phyloP scores from a whole-genome alignment of 164 flowering plant species.

The Macadamia integrifolia region DNA sequence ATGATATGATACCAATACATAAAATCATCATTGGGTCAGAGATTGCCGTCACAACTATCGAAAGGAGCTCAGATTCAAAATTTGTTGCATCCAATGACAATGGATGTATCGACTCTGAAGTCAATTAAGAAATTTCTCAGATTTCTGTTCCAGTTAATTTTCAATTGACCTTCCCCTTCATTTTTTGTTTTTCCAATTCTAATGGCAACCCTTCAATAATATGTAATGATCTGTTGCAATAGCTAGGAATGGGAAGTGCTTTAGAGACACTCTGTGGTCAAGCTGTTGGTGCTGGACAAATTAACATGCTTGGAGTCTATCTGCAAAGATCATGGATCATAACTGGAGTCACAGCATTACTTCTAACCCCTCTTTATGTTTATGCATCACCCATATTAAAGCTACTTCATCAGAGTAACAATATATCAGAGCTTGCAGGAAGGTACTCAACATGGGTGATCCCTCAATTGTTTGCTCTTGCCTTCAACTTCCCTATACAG shows the following conservation, averaged over 20 bases:
- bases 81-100: too few relatives aligned
- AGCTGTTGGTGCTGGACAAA: slow-evolving; percentile 50
- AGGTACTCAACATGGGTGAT: slow-evolving; percentile 34
- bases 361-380: slow-evolving; percentile 37
- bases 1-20: too few relatives aligned
- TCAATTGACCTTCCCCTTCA: not conserved
- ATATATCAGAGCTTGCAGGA: slow-evolving; percentile 40
- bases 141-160: too few relatives aligned
- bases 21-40: too few relatives aligned
- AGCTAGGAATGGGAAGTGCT: slow-evolving; percentile 56
- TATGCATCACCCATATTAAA: slow-evolving; percentile 42
- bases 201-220: too few relatives aligned
- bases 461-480: slow-evolving; percentile 49
- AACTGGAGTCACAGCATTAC: slow-evolving; percentile 26
- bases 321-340: slow-evolving; percentile 53
- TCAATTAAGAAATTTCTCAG: too few relatives aligned
- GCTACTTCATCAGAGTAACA: slow-evolving; percentile 27
- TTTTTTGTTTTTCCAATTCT: too few relatives aligned
- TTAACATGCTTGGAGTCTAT: slow-evolving; percentile 44
- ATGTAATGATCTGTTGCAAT: slow-evolving; percentile 10
- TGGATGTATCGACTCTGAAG: too few relatives aligned
- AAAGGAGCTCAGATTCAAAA: too few relatives aligned
- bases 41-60: too few relatives aligned
- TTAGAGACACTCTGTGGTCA: slow-evolving; percentile 54
- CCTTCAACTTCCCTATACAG: slow-evolving; percentile 44